Base-by-base conservation (phyloP, 1,284 basidiomycete species). In the Paramarasmius palmivorus region DNA sequence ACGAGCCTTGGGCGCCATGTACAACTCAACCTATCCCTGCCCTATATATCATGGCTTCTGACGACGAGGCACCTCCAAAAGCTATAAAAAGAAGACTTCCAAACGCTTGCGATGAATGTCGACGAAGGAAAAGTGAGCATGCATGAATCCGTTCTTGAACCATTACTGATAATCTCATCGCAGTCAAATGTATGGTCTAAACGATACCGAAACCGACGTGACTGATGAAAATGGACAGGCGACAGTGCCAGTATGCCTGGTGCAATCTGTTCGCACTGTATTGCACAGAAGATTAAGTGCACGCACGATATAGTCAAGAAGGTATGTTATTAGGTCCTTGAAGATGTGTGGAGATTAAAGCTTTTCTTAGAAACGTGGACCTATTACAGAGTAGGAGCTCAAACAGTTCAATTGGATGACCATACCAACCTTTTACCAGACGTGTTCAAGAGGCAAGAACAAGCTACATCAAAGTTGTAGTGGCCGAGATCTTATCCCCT, bases 301-400 rank as follows among this genome's bases (percentile, higher is more conserved):
- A 49, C 48, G 15, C 51, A 56, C 34, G 42, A 45, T 3, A n/a
- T 45, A 15, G 40, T 41, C 17, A 56, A 48, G 14, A 48, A 50
- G 32, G 51, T 52, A 22, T 20, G 46, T 47, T 4, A 25, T 39
- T 19, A 38, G 5, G 32, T 41, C 12, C 15, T 20, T 22, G 3
- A 42, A 12, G 17, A 48, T n/a, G 17, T 42, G 9, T 40, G 17
- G 12, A 35, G 14, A 7, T 35, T 17, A 37, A 12, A 8, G 7
- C 6, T 23, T 1, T 17, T 15, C 19, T 15, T 25, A 56, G 55
- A 56, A 56, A 56, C 50, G 55, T 12, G 50, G 50, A 9, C 50
- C 55, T 17, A 52, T 45, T 29, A 23, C 41, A 32, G 50, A 46
- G 55, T 56, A 46, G 23, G 38, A 40, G 9, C 39, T 22, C 39